A percentile compares a stretch with the other conserved stretches of the same genome.
These are phyloP conservation scores for Talaromyces sp. DNA, from an alignment of 2,329 filamentous ascomycete genomes.

Conservation along the genomic window DNA sequence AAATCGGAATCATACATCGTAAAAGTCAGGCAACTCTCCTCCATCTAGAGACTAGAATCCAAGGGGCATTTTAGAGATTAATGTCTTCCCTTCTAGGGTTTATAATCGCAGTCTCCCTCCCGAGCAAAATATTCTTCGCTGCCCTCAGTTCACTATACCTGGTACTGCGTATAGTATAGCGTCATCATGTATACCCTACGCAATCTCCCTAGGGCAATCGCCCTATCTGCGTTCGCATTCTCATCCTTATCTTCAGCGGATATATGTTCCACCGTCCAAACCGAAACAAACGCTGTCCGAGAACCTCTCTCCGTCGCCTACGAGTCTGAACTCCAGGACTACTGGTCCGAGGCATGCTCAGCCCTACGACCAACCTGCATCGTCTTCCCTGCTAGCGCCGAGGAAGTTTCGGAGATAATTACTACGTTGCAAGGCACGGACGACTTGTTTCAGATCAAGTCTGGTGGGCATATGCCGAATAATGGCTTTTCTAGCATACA, in stretches of 20 bases:
- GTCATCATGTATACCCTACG: not conserved
- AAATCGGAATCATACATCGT: not conserved
- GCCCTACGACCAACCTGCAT: slow-evolving; percentile 49
- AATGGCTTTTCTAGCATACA: slow-evolving; percentile 49
- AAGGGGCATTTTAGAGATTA: not conserved
- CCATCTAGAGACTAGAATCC: no score
- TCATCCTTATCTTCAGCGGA: slow-evolving; percentile 29
- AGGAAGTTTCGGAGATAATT: slow-evolving; percentile 56
- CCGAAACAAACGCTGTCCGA: slow-evolving; percentile 29
- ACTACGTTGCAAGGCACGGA: slow-evolving; percentile 49
- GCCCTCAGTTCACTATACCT: not conserved
- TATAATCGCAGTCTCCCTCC: not conserved
- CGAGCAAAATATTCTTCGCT: no score
- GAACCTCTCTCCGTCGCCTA: slow-evolving; percentile 37
- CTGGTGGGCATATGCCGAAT: slow-evolving; percentile 51
- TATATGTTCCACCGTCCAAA: slow-evolving; percentile 42
- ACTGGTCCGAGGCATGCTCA: slow-evolving; percentile 49
- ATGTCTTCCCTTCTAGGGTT: not conserved
- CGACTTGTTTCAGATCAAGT: slow-evolving; percentile 56
- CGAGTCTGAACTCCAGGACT: slow-evolving; percentile 41
- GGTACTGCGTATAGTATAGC: not conserved
- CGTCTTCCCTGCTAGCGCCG: slow-evolving; percentile 48
- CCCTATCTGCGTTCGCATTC: slow-evolving; percentile 19
- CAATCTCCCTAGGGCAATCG: not conserved
- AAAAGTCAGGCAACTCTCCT: not conserved